These are phyloP conservation scores for Phaeosphaeriaceae sp. DNA, from an alignment of 2,329 filamentous ascomycete genomes.

Conservation along the genomic window DNA sequence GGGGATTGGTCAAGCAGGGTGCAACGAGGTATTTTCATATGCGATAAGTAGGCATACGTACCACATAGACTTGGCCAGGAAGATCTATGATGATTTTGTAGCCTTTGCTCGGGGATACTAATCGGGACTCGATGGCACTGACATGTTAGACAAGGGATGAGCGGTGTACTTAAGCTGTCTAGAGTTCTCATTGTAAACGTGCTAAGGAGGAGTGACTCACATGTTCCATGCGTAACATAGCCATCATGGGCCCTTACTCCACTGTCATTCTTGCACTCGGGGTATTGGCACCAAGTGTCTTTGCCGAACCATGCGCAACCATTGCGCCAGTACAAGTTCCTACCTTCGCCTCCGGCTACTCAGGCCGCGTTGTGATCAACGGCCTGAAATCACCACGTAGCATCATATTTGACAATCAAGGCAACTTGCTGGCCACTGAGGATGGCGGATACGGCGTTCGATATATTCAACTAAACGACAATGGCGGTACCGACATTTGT, in stretches of 20 bases:
- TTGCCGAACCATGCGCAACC: slow-evolving; percentile 22
- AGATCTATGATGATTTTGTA: slow-evolving; percentile 1
- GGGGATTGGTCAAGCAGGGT: background rate
- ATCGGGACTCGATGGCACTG: too few relatives aligned
- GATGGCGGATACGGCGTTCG: slow-evolving; percentile 21
- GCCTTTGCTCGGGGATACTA: background rate
- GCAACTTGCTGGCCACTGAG: slow-evolving; percentile 27
- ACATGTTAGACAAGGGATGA: too few relatives aligned
- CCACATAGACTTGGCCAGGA: background rate
- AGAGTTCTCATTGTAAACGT: background rate
- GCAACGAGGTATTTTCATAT: background rate
- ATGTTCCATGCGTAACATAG: background rate
- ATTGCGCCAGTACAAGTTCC: slow-evolving; percentile 23
- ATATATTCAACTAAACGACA: slow-evolving; percentile 28
- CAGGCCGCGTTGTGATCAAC: slow-evolving; percentile 29
- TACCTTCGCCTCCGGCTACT: slow-evolving; percentile 25
- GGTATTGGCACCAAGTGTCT: slow-evolving; percentile 2
- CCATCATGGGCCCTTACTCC: slow-evolving; percentile 4
- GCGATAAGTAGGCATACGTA: background rate
- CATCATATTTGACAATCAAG: slow-evolving; percentile 23
- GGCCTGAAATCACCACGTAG: slow-evolving; percentile 24
- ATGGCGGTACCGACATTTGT: slow-evolving; percentile 29
- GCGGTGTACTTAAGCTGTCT: too few relatives aligned
- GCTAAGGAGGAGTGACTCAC: background rate
- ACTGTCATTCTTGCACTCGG: slow-evolving; percentile 4